A percentile compares a stretch with the other conserved stretches of the same genome.
Evolutionary conservation across 225 moss, liverwort and hornwort genomes (phyloP).

Genomic region (Polytrichum formosum): DNA sequence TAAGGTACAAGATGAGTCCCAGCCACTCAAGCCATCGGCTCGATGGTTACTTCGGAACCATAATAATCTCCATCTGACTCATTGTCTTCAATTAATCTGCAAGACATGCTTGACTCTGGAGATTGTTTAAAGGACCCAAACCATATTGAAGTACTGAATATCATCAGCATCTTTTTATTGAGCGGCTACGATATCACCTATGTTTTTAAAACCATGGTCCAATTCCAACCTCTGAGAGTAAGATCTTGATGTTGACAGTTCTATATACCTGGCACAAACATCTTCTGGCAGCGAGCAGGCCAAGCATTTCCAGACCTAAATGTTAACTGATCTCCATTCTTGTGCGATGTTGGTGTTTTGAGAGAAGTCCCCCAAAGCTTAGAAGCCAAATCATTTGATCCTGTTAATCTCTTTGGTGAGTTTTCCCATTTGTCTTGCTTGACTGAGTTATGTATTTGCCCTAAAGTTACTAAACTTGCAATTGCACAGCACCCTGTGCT

Average conservation of each 20-base stretch:
- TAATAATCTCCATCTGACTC: neutral
- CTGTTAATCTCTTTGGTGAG: constrained; percentile 11
- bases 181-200: too few relatives aligned
- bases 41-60: too few relatives aligned
- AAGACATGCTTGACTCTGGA: neutral
- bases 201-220: neutral
- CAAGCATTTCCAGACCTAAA: constrained; percentile 32
- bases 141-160: neutral
- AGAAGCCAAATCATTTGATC: constrained; percentile 17
- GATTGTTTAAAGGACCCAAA: neutral
- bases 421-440: constrained; percentile 26
- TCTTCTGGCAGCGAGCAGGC: constrained; percentile 57
- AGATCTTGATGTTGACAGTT: constrained; percentile 5
- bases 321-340: constrained; percentile 12
- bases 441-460: constrained; percentile 7
- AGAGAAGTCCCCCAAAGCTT: constrained; percentile 27
- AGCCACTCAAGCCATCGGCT: too few relatives aligned
- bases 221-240: neutral
- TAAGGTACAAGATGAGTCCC: too few relatives aligned
- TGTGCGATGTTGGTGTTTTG: constrained; percentile 9
- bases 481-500: constrained; percentile 39
- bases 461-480: constrained; percentile 18
- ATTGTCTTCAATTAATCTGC: neutral
- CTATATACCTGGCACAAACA: constrained; percentile 82
- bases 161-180: neutral